A percentile compares a stretch with the other conserved stretches of the same genome.
These are phyloP conservation scores for Circinella umbellata DNA, from an alignment of 371 early-diverging fungal genomes.

Conservation along the genomic window DNA sequence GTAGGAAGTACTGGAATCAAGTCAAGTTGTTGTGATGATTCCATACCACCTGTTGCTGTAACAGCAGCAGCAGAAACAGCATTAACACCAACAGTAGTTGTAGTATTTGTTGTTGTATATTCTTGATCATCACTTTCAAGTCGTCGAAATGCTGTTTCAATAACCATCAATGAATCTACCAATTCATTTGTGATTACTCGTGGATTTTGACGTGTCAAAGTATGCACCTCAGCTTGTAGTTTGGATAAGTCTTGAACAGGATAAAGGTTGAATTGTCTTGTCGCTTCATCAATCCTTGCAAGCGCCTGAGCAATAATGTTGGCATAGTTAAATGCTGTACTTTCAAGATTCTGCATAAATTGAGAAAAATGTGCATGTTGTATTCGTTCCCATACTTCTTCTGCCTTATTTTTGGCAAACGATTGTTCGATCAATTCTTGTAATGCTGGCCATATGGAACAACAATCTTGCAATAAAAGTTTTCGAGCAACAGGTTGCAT, in stretches of 20 bases:
- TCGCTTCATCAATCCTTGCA: not conserved
- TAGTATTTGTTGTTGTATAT: not conserved
- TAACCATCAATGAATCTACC: slow-evolving; percentile 8
- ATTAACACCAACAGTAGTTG: not conserved
- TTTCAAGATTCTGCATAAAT: slow-evolving; percentile 19
- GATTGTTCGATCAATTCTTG: slow-evolving; percentile 1
- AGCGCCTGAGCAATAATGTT: slow-evolving; percentile 5
- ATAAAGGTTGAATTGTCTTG: not conserved
- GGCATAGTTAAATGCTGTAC: slow-evolving; percentile 16
- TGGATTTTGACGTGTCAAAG: not conserved
- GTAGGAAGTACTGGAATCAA: not conserved
- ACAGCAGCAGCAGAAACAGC: no score
- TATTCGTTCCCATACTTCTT: slow-evolving; percentile 5
- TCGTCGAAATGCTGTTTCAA: slow-evolving; percentile 14
- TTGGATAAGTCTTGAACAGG: not conserved
- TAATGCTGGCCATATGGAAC: slow-evolving; percentile 10
- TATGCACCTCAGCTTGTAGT: not conserved
- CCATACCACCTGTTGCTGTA: not conserved
- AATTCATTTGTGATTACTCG: not conserved
- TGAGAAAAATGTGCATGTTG: slow-evolving; percentile 8
- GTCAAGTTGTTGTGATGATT: slow-evolving; percentile 1
- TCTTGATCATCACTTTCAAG: slow-evolving; percentile 12
- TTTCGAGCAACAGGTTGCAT: slow-evolving; percentile 10
- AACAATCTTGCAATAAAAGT: slow-evolving; percentile 18
- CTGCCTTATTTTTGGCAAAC: slow-evolving; percentile 11